Conservation (phyloP, 495 filamentous ascomycete species). For the Aspergillus panamensis region DNA sequence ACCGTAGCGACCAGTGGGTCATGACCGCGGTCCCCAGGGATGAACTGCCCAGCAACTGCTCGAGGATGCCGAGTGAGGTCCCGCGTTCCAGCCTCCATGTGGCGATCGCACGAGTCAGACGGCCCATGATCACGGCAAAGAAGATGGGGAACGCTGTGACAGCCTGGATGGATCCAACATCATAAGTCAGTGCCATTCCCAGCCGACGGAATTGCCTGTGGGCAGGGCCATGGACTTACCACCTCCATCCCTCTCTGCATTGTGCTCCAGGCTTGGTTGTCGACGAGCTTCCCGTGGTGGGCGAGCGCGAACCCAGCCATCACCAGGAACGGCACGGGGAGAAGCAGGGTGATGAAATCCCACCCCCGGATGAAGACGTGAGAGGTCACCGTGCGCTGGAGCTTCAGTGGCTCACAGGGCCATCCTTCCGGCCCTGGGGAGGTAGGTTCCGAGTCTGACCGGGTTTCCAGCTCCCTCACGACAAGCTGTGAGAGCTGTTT, state of each 20-base stretch:
- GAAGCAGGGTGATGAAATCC: background rate
- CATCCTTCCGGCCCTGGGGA: background rate
- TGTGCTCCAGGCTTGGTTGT: background rate
- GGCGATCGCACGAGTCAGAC: background rate
- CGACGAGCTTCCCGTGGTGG: background rate
- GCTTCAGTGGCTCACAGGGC: background rate
- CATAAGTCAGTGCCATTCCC: background rate
- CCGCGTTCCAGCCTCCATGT: constrained; percentile 4
- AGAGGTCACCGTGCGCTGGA: background rate
- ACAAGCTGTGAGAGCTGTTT: no score
- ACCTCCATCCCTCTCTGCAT: background rate
- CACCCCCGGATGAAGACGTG: background rate
- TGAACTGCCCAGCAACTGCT: constrained; percentile 4
- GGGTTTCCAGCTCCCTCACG: background rate
- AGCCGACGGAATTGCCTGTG: background rate
- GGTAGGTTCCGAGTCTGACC: background rate
- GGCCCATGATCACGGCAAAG: background rate
- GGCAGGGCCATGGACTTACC: background rate
- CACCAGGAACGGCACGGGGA: background rate
- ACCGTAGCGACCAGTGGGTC: background rate
- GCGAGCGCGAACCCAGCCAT: background rate
- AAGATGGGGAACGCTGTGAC: constrained; percentile 1
- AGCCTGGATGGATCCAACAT: background rate
- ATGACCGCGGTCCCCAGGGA: background rate
- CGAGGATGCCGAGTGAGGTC: background rate